A percentile compares a stretch with the other conserved stretches of the same genome.
phyloP scores from a whole-genome alignment of 139 green algal genomes.

The Tetraselmis chui region DNA sequence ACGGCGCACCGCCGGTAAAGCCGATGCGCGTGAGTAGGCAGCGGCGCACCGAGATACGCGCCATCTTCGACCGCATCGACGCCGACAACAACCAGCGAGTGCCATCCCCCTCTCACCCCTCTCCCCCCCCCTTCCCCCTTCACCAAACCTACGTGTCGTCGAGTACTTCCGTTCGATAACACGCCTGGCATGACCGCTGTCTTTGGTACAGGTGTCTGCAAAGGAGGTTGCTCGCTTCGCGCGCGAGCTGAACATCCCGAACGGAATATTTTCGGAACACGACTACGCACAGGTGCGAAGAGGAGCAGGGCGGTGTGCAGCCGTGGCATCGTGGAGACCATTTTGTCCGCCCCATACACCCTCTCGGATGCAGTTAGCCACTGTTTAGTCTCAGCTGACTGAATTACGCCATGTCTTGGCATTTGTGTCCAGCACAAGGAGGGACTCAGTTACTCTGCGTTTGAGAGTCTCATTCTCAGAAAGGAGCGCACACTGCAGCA shows the following conservation, averaged over 20 bases:
- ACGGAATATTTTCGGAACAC: background rate
- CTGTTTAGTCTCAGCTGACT: too few species aligned
- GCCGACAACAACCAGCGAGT: background rate
- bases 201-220: background rate
- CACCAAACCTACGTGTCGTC: too few species aligned
- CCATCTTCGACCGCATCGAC: background rate
- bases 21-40: background rate
- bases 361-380: background rate
- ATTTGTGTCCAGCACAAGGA: background rate
- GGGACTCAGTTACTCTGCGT: background rate
- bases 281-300: background rate
- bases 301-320: background rate
- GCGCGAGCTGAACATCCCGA: background rate
- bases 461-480: background rate
- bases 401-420: too few species aligned
- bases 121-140: too few species aligned
- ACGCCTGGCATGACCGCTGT: background rate
- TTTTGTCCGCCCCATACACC: background rate
- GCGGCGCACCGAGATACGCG: background rate
- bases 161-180: background rate
- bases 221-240: background rate
- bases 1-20: background rate
- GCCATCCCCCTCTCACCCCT: too few species aligned
- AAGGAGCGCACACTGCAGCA: background rate
- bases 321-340: background rate